Base-by-base conservation (phyloP, 345 rosid species). In the Lepidium sativum region DNA sequence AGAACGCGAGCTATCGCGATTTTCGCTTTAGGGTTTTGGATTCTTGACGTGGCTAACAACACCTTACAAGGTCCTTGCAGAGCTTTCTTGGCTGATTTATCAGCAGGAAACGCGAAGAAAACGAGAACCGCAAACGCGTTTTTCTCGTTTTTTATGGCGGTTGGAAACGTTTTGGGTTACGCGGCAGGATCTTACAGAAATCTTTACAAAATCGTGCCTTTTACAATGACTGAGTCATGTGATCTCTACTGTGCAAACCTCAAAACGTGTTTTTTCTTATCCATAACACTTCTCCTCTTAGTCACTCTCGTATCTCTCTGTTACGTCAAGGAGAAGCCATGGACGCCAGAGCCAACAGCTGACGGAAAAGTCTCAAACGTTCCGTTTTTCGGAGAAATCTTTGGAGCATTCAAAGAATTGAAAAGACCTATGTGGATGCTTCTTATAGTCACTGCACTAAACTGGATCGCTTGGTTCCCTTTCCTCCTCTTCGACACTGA, bases 381-480 rank as follows among this genome's bases (percentile, higher is more conserved):
- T 12, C 72, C 80, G 1, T 76, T 73, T 14, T 44, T 77, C 29
- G 79, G 79, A 3, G 88, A 86, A 57, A 73, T 81, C 1, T 35
- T 75, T 2, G 69, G 66, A 12, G 86, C 92, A 1, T 71, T 92
- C 34, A 81, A 81, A 54, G 72, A 66, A 9, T 57, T 90, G 49
- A 40, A 83, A 43, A 80, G 54, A 37, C 91, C 92, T 4, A 89
- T 87, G 91, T 84, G 95, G 86, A 72, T 89, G 41, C 75, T 92
- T 11, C 82, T 85, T 2, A 33, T 82, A 18, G 97, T 89, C 27
- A 92, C 97, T 13, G 79, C 84, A 23, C 75, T 92, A 1, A 92
- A 92, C 75, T 92, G 98, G 98, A 43, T 84, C 18, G 97, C 86
- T 0, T 89, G 97, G 97, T 89, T 89, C 60, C 98, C 97, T 6